Evolutionary conservation across 768 basidiomycete genomes (phyloP).

Genomic region (Scleroderma bovista): DNA sequence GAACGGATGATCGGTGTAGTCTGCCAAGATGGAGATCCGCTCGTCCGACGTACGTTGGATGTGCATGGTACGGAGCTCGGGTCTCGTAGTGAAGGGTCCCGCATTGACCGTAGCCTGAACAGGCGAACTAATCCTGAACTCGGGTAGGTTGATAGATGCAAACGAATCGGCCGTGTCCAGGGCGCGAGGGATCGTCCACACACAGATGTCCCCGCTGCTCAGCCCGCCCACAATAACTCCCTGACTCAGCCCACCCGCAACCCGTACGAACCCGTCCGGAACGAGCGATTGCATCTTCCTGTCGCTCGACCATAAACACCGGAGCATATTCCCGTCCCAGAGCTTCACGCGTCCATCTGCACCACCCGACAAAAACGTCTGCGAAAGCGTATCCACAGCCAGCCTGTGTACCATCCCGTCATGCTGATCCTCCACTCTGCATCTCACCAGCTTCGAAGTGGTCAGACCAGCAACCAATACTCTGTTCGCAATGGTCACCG

Average conservation of each 20-base stretch:
- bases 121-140: slow-evolving; percentile 35
- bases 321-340: slow-evolving; percentile 55
- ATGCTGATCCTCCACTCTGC: slow-evolving; percentile 55
- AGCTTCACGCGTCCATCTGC: slow-evolving; percentile 66
- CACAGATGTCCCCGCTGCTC: slow-evolving; percentile 49
- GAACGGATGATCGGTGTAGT: slow-evolving; percentile 42
- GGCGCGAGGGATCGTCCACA: slow-evolving; percentile 46
- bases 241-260: slow-evolving; percentile 39
- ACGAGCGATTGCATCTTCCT: slow-evolving; percentile 28
- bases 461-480: slow-evolving; percentile 52
- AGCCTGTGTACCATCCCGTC: slow-evolving; percentile 52
- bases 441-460: slow-evolving; percentile 42
- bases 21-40: slow-evolving; percentile 36
- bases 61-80: slow-evolving; percentile 13
- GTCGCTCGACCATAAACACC: slow-evolving; percentile 62
- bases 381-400: slow-evolving; percentile 40
- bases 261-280: slow-evolving; percentile 46
- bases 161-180: slow-evolving; percentile 12
- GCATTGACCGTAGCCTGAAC: slow-evolving; percentile 2
- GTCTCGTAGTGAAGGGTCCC: neutral
- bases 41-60: slow-evolving; percentile 7
- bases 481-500: slow-evolving; percentile 49
- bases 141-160: slow-evolving; percentile 14
- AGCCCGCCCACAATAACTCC: slow-evolving; percentile 47
- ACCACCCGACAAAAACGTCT: slow-evolving; percentile 46